Conservation (phyloP, 495 filamentous ascomycete species). For the Hyaloscypha finlandica region DNA sequence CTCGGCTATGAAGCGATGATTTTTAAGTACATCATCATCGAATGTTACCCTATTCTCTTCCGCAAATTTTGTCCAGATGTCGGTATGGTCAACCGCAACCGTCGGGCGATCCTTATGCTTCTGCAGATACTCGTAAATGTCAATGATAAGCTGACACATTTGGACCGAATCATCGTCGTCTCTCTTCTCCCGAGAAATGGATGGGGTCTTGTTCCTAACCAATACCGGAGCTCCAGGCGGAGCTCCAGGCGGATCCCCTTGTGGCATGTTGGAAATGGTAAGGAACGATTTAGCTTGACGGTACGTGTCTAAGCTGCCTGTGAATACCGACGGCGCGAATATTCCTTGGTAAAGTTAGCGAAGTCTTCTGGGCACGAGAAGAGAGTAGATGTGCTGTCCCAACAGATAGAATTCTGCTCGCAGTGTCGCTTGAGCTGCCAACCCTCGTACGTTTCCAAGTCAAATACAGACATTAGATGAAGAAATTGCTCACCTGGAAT, state of each 20-base stretch:
- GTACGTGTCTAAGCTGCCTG: slow-evolving; percentile 9
- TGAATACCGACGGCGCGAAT: slow-evolving; percentile 14
- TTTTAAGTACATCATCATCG: slow-evolving; percentile 25
- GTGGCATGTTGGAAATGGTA: slow-evolving; percentile 6
- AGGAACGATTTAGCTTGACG: slow-evolving; percentile 23
- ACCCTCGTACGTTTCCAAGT: not conserved
- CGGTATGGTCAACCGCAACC: not conserved
- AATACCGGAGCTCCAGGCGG: not conserved
- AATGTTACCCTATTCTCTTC: slow-evolving; percentile 25
- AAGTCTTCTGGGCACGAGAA: not conserved
- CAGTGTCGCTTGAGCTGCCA: not conserved
- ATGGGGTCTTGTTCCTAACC: not conserved
- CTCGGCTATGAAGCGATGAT: slow-evolving; percentile 17
- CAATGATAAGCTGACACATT: slow-evolving; percentile 23
- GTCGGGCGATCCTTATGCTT: not conserved
- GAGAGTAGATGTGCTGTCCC: not conserved
- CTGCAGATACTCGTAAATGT: slow-evolving; percentile 16
- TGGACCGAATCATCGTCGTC: slow-evolving; percentile 1
- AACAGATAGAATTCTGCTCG: not conserved
- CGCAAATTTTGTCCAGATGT: slow-evolving; percentile 17
- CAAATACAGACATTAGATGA: not conserved
- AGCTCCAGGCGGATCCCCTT: not conserved
- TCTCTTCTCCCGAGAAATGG: not conserved
- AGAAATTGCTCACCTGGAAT: not conserved
- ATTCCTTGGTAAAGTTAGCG: not conserved